Conservation (phyloP, 2,329 filamentous ascomycete genomes). For the Sporothrix phasma region DNA sequence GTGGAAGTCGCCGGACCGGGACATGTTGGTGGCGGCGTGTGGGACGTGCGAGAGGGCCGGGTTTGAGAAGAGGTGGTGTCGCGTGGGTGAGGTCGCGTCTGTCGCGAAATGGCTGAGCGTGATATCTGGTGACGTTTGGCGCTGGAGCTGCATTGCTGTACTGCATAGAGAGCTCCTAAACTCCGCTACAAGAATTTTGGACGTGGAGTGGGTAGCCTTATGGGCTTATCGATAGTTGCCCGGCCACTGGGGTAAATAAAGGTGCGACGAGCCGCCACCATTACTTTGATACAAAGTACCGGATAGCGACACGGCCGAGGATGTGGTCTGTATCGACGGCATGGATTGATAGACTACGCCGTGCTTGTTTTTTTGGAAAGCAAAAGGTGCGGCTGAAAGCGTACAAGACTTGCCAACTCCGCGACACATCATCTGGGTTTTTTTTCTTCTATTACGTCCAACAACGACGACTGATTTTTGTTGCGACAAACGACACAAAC, state of each 20-base stretch:
- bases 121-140: not conserved
- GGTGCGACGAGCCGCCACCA: constrained; percentile 2
- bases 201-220: not conserved
- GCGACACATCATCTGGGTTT: not conserved
- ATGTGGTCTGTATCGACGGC: not conserved
- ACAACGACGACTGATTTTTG: not conserved
- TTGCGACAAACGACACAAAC: not conserved
- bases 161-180: too few relatives aligned
- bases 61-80: not conserved
- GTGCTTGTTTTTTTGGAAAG: not conserved
- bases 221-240: constrained; percentile 22
- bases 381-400: not conserved
- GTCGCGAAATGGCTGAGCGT: not conserved
- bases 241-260: constrained; percentile 16
- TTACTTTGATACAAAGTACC: not conserved
- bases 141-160: not conserved
- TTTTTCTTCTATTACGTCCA: not conserved
- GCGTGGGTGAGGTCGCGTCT: not conserved
- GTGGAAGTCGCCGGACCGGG: constrained; percentile 31
- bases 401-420: not conserved
- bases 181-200: constrained; percentile 5
- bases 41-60: not conserved
- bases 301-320: not conserved
- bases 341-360: not conserved
- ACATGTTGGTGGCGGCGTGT: not conserved